Percentiles rank a stretch among this genome's conserved stretches.
phyloP scores from a whole-genome alignment of 164 flowering plant species.

The Paratinospora sagittata region DNA sequence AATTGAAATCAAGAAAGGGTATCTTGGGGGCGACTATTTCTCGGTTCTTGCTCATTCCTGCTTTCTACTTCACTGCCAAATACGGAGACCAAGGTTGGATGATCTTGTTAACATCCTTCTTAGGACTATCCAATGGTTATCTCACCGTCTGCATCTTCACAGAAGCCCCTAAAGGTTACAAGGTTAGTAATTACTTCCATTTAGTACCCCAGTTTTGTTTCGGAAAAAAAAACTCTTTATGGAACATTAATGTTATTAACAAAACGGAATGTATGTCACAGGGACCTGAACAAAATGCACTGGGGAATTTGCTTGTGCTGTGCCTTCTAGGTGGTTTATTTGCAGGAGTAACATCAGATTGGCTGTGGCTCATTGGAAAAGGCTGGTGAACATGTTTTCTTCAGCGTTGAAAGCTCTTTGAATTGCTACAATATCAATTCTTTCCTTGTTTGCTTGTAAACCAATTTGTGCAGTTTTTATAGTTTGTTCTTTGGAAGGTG shows the following conservation, averaged over 20 bases:
- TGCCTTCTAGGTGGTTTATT: conserved; percentile 34
- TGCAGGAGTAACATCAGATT: conserved; percentile 34
- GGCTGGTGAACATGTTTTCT: conserved; percentile 15
- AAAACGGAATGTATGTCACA: conserved; percentile 8
- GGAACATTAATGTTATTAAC: not conserved
- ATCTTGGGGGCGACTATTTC: conserved; percentile 22
- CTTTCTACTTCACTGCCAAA: conserved; percentile 49
- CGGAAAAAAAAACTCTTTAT: too few species aligned
- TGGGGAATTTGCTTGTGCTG: conserved; percentile 39
- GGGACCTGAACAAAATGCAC: conserved; percentile 48
- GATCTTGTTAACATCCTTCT: conserved; percentile 32
- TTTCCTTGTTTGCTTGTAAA: too few species aligned
- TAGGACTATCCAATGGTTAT: conserved; percentile 42
- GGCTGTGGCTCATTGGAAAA: conserved; percentile 44
- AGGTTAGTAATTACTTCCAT: conserved; percentile 28
- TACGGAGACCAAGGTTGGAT: conserved; percentile 48
- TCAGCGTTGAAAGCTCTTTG: not conserved
- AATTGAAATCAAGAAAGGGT: conserved; percentile 31
- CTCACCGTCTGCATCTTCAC: conserved; percentile 45
- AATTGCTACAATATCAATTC: not conserved
- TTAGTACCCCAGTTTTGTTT: not conserved
- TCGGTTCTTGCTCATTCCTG: conserved; percentile 35
- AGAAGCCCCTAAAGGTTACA: conserved; percentile 42
- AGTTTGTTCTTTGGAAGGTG: too few species aligned
- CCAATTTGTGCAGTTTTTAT: too few species aligned